phyloP scores from a whole-genome alignment of 2,329 filamentous ascomycete genomes.

The Clonostachys solani region DNA sequence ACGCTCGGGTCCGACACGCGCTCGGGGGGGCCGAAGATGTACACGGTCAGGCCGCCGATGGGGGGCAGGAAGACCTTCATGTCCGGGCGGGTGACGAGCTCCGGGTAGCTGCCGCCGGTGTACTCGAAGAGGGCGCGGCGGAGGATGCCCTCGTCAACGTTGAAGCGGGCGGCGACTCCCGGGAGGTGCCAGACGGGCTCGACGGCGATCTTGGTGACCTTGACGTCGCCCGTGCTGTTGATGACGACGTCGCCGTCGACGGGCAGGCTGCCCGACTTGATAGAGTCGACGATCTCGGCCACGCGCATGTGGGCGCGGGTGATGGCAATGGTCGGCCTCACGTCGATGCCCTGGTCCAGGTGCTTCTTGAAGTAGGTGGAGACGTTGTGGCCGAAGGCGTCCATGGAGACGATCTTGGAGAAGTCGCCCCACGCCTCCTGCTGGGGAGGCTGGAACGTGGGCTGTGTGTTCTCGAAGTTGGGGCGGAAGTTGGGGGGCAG shows the following conservation, averaged over 20 bases:
- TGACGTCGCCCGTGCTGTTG: constrained; percentile 80
- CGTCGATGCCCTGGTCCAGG: constrained; percentile 77
- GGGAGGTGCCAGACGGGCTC: constrained; percentile 91
- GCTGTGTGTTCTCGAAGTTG: constrained; percentile 73
- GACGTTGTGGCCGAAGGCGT: constrained; percentile 83
- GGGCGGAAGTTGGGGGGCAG: constrained; percentile 73
- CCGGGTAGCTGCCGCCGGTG: constrained; percentile 92
- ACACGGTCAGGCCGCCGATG: constrained; percentile 90
- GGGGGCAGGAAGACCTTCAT: constrained; percentile 95
- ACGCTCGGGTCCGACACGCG: constrained; percentile 87
- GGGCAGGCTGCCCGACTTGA: constrained; percentile 25
- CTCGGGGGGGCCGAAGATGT: constrained; percentile 92
- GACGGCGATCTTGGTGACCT: constrained; percentile 94
- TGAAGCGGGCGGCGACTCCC: constrained; percentile 87
- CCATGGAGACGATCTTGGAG: constrained; percentile 97
- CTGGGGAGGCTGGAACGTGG: constrained; percentile 82
- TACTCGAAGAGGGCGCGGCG: constrained; percentile 89
- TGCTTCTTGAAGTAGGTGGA: constrained; percentile 79
- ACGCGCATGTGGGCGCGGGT: constrained; percentile 91
- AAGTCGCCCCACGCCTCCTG: constrained; percentile 85
- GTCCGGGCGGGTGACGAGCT: constrained; percentile 90
- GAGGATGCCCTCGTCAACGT: constrained; percentile 84
- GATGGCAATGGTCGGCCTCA: constrained; percentile 85
- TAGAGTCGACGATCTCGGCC: neutral
- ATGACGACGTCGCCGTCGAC: constrained; percentile 87